phyloP scores from a whole-genome alignment of 2,329 filamentous ascomycete species.

The Xylogone sp. region DNA sequence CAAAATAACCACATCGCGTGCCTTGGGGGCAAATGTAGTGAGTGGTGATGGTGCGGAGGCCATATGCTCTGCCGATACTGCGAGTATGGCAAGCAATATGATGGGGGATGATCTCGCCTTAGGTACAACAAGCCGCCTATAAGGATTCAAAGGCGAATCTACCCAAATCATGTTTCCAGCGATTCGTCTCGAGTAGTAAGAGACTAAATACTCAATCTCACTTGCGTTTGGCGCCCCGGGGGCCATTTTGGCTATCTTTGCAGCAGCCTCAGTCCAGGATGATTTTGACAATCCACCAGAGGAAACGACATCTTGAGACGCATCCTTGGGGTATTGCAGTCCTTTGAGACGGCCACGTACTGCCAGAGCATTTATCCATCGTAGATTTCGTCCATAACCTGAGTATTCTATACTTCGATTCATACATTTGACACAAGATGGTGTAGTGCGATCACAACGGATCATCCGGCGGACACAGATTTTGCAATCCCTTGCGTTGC shows the following conservation, averaged over 20 bases:
- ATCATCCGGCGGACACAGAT: not conserved
- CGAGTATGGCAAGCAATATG: not conserved
- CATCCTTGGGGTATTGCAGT: not conserved
- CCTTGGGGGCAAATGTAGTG: not conserved
- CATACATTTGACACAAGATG: not conserved
- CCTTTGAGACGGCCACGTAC: not conserved
- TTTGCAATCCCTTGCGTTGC: not conserved
- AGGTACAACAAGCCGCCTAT: not conserved
- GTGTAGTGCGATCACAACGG: not conserved
- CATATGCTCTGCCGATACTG: not conserved
- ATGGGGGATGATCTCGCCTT: not conserved
- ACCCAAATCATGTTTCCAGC: not conserved
- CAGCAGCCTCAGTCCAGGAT: not conserved
- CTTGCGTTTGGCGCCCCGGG: not conserved
- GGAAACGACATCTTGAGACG: not conserved
- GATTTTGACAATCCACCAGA: not conserved
- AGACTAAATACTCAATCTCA: not conserved
- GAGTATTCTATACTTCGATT: not conserved
- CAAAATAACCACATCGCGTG: not conserved
- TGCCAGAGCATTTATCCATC: conserved; percentile 1
- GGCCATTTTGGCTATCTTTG: not conserved
- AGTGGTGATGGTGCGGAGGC: not conserved
- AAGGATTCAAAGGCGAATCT: not conserved
- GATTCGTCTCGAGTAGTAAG: not conserved
- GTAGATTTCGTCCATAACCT: not conserved